phyloP scores from a whole-genome alignment of 2,329 filamentous ascomycete genomes.

The Tolypocladium tundrense region DNA sequence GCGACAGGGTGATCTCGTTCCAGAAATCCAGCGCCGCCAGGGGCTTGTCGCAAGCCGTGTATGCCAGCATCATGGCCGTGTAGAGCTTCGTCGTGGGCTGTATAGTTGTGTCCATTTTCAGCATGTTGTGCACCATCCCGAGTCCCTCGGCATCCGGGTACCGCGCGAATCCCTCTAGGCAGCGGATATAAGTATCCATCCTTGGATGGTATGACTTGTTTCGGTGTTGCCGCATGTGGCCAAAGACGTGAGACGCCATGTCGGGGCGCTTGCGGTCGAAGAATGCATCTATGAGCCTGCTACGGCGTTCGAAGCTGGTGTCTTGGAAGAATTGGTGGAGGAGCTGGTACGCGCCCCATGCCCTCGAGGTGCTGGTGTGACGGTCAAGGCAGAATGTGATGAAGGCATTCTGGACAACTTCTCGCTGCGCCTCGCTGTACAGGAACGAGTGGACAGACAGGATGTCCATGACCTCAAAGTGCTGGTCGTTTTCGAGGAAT shows the following conservation, averaged over 20 bases:
- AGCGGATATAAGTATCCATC: slow-evolving; percentile 64
- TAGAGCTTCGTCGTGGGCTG: slow-evolving; percentile 65
- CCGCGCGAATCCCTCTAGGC: slow-evolving; percentile 65
- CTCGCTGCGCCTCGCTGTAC: slow-evolving; percentile 60
- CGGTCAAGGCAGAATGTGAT: slow-evolving; percentile 57
- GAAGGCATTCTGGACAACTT: slow-evolving; percentile 54
- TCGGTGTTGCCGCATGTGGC: slow-evolving; percentile 79
- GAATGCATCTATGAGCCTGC: slow-evolving; percentile 70
- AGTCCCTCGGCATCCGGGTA: slow-evolving; percentile 48
- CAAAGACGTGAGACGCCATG: slow-evolving; percentile 79
- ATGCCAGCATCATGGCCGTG: slow-evolving; percentile 82
- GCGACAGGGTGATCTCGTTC: slow-evolving; percentile 69
- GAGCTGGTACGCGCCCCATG: slow-evolving; percentile 58
- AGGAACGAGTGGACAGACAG: slow-evolving; percentile 65
- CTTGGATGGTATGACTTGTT: slow-evolving; percentile 55
- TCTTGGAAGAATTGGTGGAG: slow-evolving; percentile 55
- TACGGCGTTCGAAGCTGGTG: slow-evolving; percentile 54
- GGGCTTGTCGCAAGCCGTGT: slow-evolving; percentile 58
- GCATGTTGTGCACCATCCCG: slow-evolving; percentile 76
- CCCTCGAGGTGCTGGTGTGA: slow-evolving; percentile 49
- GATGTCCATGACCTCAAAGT: slow-evolving; percentile 70
- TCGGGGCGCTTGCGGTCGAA: slow-evolving; percentile 69
- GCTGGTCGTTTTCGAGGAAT: slow-evolving; percentile 66
- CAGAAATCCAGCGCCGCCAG: slow-evolving; percentile 67
- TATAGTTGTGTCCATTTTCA: slow-evolving; percentile 82